phyloP scores from a whole-genome alignment of 2,329 filamentous ascomycete genomes.

The Alternaria sp. region DNA sequence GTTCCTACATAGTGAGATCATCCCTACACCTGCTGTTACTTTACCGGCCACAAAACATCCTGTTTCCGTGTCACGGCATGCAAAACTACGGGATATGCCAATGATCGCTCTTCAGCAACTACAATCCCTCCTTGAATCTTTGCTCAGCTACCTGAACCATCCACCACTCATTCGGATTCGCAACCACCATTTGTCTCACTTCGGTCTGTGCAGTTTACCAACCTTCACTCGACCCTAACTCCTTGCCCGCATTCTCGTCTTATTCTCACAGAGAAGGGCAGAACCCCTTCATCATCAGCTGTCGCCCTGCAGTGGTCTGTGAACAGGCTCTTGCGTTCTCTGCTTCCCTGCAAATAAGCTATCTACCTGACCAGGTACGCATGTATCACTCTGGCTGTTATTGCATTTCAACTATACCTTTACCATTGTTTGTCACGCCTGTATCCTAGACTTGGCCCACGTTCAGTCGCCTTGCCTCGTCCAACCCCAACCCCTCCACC shows the following conservation, averaged over 20 bases:
- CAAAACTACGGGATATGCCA: constrained; percentile 33
- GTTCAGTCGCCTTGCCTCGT: constrained; percentile 21
- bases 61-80: constrained; percentile 36
- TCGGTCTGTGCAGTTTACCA: constrained; percentile 33
- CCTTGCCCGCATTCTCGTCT: constrained; percentile 39
- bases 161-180: constrained; percentile 10
- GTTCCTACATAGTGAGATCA: constrained; percentile 46
- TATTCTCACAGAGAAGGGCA: constrained; percentile 33
- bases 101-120: constrained; percentile 20
- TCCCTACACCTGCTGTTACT: constrained; percentile 45
- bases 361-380: constrained; percentile 44
- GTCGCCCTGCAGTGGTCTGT: constrained; percentile 35
- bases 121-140: constrained; percentile 12
- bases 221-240: constrained; percentile 21
- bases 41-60: constrained; percentile 39
- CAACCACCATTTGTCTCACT: constrained; percentile 20
- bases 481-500: constrained; percentile 19
- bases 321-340: constrained; percentile 37
- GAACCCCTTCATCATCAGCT: constrained; percentile 38
- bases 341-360: constrained; percentile 34
- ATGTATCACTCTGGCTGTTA: constrained; percentile 41
- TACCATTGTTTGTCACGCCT: constrained; percentile 19
- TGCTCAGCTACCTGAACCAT: constrained; percentile 4
- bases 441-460: constrained; percentile 13
- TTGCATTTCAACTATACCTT: constrained; percentile 34